Percentiles rank a stretch among this genome's conserved stretches.
Conservation (phyloP, 495 filamentous ascomycete genomes). For the Penicillium longicatenatum region DNA sequence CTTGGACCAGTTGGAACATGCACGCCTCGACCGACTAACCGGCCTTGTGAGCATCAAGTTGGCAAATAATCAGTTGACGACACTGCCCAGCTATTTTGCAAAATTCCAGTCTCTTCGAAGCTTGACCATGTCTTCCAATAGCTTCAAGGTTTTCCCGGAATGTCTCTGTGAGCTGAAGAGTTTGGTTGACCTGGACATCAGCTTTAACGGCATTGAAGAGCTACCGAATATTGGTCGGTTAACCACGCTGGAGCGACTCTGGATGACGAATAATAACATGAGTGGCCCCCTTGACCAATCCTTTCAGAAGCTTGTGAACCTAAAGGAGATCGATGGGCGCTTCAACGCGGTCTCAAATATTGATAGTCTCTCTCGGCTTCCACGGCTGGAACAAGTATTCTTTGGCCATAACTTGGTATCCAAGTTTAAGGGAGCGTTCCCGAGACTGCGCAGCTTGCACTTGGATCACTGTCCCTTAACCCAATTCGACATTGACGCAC, state of each 20-base stretch:
- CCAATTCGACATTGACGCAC: slow-evolving; percentile 77
- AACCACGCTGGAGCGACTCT: slow-evolving; percentile 78
- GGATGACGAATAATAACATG: slow-evolving; percentile 93
- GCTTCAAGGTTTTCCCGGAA: slow-evolving; percentile 77
- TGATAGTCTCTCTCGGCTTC: slow-evolving; percentile 78
- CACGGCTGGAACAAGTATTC: slow-evolving; percentile 80
- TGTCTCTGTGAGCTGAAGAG: slow-evolving; percentile 81
- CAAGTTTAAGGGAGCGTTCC: slow-evolving; percentile 81
- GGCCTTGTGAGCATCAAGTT: slow-evolving; percentile 89
- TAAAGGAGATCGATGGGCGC: slow-evolving; percentile 91
- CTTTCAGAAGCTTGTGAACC: slow-evolving; percentile 68
- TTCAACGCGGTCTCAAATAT: slow-evolving; percentile 89
- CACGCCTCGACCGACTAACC: slow-evolving; percentile 66
- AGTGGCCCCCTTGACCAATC: slow-evolving; percentile 69
- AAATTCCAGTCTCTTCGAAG: slow-evolving; percentile 74
- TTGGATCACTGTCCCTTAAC: slow-evolving; percentile 93
- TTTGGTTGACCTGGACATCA: slow-evolving; percentile 91
- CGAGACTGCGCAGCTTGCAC: slow-evolving; percentile 77
- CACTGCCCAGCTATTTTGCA: slow-evolving; percentile 78
- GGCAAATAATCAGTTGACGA: slow-evolving; percentile 84
- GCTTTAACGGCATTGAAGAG: slow-evolving; percentile 84
- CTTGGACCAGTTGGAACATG: slow-evolving; percentile 82
- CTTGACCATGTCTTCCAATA: slow-evolving; percentile 90
- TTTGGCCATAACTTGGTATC: slow-evolving; percentile 91
- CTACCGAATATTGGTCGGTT: slow-evolving; percentile 81